Percentiles rank a stretch among this genome's conserved stretches.
phyloP scores from a whole-genome alignment of 345 rosid species.

The Brassica rapa region DNA sequence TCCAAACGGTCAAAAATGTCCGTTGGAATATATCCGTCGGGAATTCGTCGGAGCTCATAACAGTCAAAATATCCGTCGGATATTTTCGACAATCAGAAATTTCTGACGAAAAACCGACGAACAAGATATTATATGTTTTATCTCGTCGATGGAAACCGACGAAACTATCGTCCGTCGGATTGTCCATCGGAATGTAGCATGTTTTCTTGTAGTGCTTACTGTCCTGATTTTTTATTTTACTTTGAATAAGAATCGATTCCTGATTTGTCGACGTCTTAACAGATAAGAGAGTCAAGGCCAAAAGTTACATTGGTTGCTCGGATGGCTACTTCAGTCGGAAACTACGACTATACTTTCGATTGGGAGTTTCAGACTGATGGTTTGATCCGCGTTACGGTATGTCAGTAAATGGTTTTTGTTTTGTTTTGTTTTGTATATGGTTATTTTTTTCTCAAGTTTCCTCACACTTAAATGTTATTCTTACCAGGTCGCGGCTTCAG shows the following conservation, averaged over 20 bases:
- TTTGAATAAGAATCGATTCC: background rate
- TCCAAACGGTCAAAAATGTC: too few relatives aligned
- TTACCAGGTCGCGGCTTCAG: conserved; percentile 1
- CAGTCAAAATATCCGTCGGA: too few relatives aligned
- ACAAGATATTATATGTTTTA: too few relatives aligned
- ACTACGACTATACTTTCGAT: conserved; percentile 10
- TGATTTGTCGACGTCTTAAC: background rate
- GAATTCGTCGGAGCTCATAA: too few relatives aligned
- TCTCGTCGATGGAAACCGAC: too few relatives aligned
- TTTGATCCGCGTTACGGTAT: conserved; percentile 8
- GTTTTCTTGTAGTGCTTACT: too few relatives aligned
- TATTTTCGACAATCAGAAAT: too few relatives aligned
- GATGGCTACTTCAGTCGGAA: conserved; percentile 4
- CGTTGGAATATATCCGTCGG: too few relatives aligned
- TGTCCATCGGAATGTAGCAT: too few relatives aligned
- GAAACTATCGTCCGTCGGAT: too few relatives aligned
- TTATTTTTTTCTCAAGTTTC: background rate
- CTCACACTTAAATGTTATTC: background rate
- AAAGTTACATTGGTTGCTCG: conserved; percentile 11
- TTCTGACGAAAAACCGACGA: too few relatives aligned
- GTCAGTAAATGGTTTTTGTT: background rate
- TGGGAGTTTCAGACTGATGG: conserved; percentile 21
- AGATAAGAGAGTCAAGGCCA: conserved; percentile 16
- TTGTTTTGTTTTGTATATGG: background rate
- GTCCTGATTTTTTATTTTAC: background rate